Evolutionary conservation across 371 early-diverging fungal species (phyloP), one percentile per base, ranked within the genome.

Genomic region (Quaeritorhiza haematococci): DNA sequence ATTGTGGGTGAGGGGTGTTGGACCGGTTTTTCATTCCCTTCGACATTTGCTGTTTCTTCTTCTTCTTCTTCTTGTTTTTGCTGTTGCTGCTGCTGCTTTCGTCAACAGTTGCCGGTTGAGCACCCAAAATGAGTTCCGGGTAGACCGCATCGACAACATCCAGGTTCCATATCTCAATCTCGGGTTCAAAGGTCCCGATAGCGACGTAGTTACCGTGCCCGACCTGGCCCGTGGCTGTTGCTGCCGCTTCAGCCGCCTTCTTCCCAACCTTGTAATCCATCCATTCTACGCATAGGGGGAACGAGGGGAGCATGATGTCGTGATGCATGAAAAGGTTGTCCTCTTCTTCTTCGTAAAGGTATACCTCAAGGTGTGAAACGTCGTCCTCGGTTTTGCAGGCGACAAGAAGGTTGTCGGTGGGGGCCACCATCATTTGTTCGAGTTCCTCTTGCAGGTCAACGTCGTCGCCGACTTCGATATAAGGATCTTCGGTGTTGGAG

Each of bases 111-210:
- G 59, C 58, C 65, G 63, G 23, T 44, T 34, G 15, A 27, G 81
- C 78, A 13, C 97, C 97, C 1, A 98, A 78, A 28, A 96, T 87
- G 23, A 88, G 81, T 50, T 90, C 85, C 4, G 98, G 98, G 67
- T 88, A 90, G 80, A 90, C 84, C 30, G 84, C 76, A 64, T 98
- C 98, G 32, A 94, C 66, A 0, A 82, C 76, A 63, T 98, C 95
- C 56, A 96, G 68, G 71, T 97, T 88, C 98, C 98, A 98, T 53
- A 97, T 92, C 69, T 98, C 97, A 55, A 98, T 93, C 66, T 88
- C 87, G 3, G 96, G 93, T 54, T 94, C 92, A 73, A 96, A 94
- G 6, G 95, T 94, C 38, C 93, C 97, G 38, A 97, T 82, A 1
- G 96, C 96, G 15, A 90, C 87, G 68, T 85, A 96, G 74, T 89